Base-by-base conservation (phyloP, 495 filamentous ascomycete species). In the Pyronema omphalodes region DNA sequence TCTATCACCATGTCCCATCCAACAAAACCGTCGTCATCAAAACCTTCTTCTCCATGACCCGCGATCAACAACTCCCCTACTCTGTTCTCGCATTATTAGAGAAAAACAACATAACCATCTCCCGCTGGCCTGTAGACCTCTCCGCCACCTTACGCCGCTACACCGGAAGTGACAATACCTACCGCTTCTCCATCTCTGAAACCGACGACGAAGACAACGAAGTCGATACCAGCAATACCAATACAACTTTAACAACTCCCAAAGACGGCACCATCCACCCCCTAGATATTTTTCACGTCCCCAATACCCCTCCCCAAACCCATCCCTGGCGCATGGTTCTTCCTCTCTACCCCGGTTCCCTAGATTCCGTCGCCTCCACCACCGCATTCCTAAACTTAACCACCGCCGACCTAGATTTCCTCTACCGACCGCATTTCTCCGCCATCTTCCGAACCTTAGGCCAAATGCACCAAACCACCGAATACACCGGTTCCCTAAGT, bases 371-470 rank as follows among this genome's bases (percentile, higher is more conserved):
- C 14, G 8, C 9, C 9, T 35, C 35, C 7, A 37, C 50, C 9
- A 14, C 35, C 2, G 14, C 36, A 3, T 52, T n/a, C 37, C 50
- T 56, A 6, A 41, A 51, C 36, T 18, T 56, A 7, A 29, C 54
- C 3, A 40, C 44, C 33, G 17, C 46, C 0, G 46, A 37, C 3
- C 8, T 56, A 7, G 54, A 56, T 35, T 50, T 33, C 14, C 54
- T 56, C 14, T 56, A 56, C 46, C 54, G 54, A 0, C 54, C 54
- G 3, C 54, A 23, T 11, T 50, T 33, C 46, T 5, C 17, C 9
- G 29, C 19, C 6, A 45, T 56, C 54, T 51, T 50, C 15, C 34
- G 40, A 8, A 34, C 46, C 3, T 34, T 56, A 19, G 46, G 23
- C 0, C 46, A 37, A 4, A 56, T 56, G 54, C 54, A 56, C 18